Conservation (phyloP, 1,284 basidiomycete genomes). For the Papiliotrema terrestris region DNA sequence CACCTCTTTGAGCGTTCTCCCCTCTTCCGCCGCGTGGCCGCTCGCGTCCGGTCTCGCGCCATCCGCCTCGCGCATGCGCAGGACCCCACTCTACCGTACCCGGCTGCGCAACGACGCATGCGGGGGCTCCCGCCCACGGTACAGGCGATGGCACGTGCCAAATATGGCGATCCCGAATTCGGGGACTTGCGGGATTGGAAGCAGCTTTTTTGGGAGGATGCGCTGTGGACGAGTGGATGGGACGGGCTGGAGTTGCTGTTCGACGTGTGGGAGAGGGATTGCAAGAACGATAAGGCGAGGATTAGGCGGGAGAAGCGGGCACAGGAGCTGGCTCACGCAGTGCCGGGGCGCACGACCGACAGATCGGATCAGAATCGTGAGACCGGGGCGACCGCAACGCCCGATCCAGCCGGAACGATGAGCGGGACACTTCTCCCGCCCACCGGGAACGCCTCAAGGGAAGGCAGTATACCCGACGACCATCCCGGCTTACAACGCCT, state of each 20-base stretch:
- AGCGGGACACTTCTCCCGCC: too few relatives aligned
- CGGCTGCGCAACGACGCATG: neutral
- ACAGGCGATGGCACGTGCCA: neutral
- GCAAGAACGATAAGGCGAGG: neutral
- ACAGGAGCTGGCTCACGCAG: too few relatives aligned
- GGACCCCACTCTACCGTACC: too few relatives aligned
- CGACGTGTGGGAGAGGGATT: slow-evolving; percentile 1
- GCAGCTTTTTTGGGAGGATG: slow-evolving; percentile 9
- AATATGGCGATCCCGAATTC: neutral
- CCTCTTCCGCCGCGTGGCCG: neutral
- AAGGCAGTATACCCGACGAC: neutral
- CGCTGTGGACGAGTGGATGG: slow-evolving; percentile 4
- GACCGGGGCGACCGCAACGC: too few relatives aligned
- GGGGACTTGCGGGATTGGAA: neutral
- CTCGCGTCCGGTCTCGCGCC: neutral
- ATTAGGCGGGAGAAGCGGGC: too few relatives aligned
- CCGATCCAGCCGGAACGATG: too few relatives aligned
- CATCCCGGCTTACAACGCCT: neutral
- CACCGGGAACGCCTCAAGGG: too few relatives aligned
- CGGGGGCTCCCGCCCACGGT: neutral
- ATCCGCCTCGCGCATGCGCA: neutral
- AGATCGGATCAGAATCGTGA: too few relatives aligned
- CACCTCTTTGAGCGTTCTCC: neutral
- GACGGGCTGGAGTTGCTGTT: slow-evolving; percentile 7
- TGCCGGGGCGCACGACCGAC: too few relatives aligned